These are phyloP conservation scores for Fibroporia radiculosa DNA, from an alignment of 768 basidiomycete genomes.

Conservation along the genomic window DNA sequence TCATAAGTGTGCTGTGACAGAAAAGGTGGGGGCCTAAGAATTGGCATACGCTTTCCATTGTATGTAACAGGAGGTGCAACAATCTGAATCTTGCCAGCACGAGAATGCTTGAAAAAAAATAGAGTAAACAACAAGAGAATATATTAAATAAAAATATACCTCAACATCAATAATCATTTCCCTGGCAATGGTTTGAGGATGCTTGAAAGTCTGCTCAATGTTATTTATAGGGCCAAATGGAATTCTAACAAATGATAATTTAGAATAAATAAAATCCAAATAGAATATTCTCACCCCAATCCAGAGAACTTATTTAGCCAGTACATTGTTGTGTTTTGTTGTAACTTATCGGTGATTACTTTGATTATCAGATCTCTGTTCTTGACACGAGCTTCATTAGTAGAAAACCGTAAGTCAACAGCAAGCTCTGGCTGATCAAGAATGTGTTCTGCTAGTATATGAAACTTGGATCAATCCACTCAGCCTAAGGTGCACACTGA, in stretches of 20 bases:
- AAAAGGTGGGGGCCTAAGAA: conserved; percentile 77
- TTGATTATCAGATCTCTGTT: conserved; percentile 64
- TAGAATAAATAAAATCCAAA: not conserved
- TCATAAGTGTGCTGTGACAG: conserved; percentile 78
- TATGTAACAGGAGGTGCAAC: conserved; percentile 78
- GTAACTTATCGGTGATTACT: conserved; percentile 57
- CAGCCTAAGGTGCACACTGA: too few relatives aligned
- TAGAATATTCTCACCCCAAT: conserved; percentile 54
- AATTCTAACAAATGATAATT: conserved; percentile 35
- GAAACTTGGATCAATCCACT: conserved; percentile 61
- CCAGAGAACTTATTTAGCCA: conserved; percentile 77
- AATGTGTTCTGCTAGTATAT: conserved; percentile 53
- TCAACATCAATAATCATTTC: conserved; percentile 70
- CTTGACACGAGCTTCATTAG: conserved; percentile 67
- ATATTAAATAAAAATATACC: conserved; percentile 32
- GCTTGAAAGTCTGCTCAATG: conserved; percentile 81
- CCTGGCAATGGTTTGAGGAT: conserved; percentile 79
- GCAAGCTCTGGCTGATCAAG: conserved; percentile 54
- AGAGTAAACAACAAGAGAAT: not conserved
- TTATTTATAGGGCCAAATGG: conserved; percentile 92
- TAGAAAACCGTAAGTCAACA: conserved; percentile 55
- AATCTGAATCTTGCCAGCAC: conserved; percentile 56
- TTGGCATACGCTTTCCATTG: conserved; percentile 71
- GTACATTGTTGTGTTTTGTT: conserved; percentile 48
- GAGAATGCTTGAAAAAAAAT: conserved; percentile 21